Conservation (phyloP, 1,284 basidiomycete species). For the Porodaedalea pini region DNA sequence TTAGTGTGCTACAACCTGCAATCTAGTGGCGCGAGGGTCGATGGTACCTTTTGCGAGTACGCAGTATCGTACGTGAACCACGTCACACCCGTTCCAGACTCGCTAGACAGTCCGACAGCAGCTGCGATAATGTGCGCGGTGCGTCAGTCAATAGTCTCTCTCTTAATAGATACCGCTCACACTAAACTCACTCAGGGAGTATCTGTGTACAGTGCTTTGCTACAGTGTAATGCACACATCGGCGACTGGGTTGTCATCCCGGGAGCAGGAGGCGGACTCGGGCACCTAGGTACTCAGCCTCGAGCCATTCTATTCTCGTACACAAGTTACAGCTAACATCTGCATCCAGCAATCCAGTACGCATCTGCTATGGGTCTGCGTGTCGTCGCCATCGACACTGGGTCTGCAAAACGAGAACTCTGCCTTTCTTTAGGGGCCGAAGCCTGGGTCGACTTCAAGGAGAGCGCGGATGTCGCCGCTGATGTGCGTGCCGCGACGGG, state of each 20-base stretch:
- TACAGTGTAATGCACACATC: constrained; percentile 60
- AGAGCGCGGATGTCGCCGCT: constrained; percentile 54
- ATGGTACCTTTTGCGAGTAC: constrained; percentile 85
- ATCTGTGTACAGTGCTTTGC: constrained; percentile 82
- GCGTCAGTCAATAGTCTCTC: constrained; percentile 36
- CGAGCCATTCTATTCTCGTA: background rate
- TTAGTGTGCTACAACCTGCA: constrained; percentile 60
- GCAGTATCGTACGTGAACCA: constrained; percentile 64
- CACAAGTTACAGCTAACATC: background rate
- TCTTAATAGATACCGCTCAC: background rate
- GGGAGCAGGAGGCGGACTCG: constrained; percentile 76
- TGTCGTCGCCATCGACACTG: constrained; percentile 79
- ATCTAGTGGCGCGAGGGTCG: constrained; percentile 69
- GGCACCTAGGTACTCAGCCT: constrained; percentile 49
- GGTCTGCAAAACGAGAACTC: constrained; percentile 71
- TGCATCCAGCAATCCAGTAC: constrained; percentile 65
- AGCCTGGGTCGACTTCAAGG: constrained; percentile 77
- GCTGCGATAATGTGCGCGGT: constrained; percentile 78
- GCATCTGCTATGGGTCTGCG: constrained; percentile 72
- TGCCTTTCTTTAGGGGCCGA: constrained; percentile 70
- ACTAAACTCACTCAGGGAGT: constrained; percentile 50
- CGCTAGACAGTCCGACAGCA: constrained; percentile 61
- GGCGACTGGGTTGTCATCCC: constrained; percentile 82
- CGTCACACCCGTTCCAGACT: constrained; percentile 75
- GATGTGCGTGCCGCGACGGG: constrained; percentile 64